phyloP scores from a whole-genome alignment of 352 stramenopile species.

The Phytopythium vexans region DNA sequence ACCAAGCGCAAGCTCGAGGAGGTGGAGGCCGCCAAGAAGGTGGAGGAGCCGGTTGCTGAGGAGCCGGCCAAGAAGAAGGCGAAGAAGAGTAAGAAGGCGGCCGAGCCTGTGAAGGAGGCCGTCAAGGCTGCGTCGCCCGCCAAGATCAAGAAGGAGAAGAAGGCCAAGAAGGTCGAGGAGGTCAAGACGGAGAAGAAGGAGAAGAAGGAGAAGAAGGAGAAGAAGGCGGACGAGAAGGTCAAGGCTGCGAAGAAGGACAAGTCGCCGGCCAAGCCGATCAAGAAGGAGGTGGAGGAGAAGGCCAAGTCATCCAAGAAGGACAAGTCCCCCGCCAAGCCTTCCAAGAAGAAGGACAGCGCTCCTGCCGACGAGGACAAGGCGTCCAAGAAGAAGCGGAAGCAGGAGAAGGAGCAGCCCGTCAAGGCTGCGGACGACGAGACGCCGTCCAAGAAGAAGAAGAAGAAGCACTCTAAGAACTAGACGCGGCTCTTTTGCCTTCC shows the following conservation, averaged over 20 bases:
- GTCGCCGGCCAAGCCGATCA: slow-evolving; percentile 1
- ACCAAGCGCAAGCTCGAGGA: slow-evolving; percentile 71
- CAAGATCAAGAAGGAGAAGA: slow-evolving; percentile 21
- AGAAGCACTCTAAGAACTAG: slow-evolving; percentile 27
- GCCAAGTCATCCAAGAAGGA: not conserved
- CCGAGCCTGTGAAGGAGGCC: slow-evolving; percentile 9
- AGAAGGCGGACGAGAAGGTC: slow-evolving; percentile 21
- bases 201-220: slow-evolving; percentile 6
- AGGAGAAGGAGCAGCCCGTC: slow-evolving; percentile 10
- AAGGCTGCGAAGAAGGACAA: slow-evolving; percentile 8
- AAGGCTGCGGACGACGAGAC: slow-evolving; percentile 11
- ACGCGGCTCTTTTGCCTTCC: not conserved
- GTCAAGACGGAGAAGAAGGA: slow-evolving; percentile 2
- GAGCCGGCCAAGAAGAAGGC: slow-evolving; percentile 14
- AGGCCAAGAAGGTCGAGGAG: slow-evolving; percentile 16
- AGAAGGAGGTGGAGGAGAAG: slow-evolving; percentile 12
- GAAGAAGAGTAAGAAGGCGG: slow-evolving; percentile 17
- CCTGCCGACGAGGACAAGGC: slow-evolving; percentile 8
- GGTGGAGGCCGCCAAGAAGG: slow-evolving; percentile 22
- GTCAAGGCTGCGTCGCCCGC: slow-evolving; percentile 11
- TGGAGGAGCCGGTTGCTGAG: slow-evolving; percentile 5
- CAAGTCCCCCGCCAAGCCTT: slow-evolving; percentile 2
- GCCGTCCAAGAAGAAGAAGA: slow-evolving; percentile 22
- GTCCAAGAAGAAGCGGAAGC: slow-evolving; percentile 7
- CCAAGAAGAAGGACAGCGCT: slow-evolving; percentile 13